A percentile compares a stretch with the other conserved stretches of the same genome.
Evolutionary conservation across 352 stramenopile species (phyloP).

Genomic region (Phytophthora citrophthora): DNA sequence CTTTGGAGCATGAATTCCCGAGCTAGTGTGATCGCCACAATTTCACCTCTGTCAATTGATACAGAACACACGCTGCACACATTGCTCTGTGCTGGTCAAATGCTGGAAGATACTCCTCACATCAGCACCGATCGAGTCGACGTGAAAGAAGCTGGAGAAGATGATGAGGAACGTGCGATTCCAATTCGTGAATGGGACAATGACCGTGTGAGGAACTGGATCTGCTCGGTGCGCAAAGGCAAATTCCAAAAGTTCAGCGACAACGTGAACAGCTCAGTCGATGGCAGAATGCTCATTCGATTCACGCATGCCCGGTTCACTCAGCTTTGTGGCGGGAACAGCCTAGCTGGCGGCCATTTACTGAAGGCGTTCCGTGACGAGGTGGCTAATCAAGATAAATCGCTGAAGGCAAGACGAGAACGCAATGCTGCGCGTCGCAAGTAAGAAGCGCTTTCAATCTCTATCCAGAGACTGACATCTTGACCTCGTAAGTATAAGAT

Average conservation of each 20-base stretch:
- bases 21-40: constrained; percentile 81
- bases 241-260: constrained; percentile 56
- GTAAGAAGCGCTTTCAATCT: constrained; percentile 2
- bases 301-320: constrained; percentile 70
- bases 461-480: not conserved
- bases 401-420: constrained; percentile 56
- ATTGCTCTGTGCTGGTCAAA: constrained; percentile 70
- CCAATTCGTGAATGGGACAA: constrained; percentile 73
- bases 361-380: constrained; percentile 70
- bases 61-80: constrained; percentile 85
- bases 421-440: constrained; percentile 47
- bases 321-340: constrained; percentile 73
- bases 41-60: constrained; percentile 76
- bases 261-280: constrained; percentile 54
- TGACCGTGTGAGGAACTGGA: constrained; percentile 56
- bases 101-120: constrained; percentile 63
- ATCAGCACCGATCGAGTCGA: constrained; percentile 63
- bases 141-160: constrained; percentile 52
- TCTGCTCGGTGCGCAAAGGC: constrained; percentile 53
- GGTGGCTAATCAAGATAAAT: constrained; percentile 56
- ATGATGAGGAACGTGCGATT: constrained; percentile 35
- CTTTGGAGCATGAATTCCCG: constrained; percentile 65
- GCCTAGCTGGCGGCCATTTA: constrained; percentile 54
- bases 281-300: constrained; percentile 65
- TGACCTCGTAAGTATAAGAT: constrained; percentile 2